Conservation (phyloP, 306 rosid genomes). For the Glycine latifolia region DNA sequence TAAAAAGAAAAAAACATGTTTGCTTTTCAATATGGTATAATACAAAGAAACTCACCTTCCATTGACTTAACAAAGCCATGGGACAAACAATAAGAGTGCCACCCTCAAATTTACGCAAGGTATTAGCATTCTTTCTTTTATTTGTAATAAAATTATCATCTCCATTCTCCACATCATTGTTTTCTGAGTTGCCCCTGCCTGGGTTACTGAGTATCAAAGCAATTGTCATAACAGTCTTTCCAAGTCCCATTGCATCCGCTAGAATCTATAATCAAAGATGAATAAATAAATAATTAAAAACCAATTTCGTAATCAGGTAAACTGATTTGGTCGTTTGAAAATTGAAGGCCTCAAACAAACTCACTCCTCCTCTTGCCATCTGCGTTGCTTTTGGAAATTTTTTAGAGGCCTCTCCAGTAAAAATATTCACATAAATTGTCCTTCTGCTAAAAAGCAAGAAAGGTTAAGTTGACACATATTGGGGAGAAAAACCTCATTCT, state of each 20-base stretch:
- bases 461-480: conserved; percentile 11
- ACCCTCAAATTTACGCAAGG: conserved; percentile 53
- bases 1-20: not conserved
- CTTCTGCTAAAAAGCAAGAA: conserved; percentile 52
- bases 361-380: conserved; percentile 95
- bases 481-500: not conserved
- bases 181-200: conserved; percentile 53
- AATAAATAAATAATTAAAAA: not conserved
- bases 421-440: conserved; percentile 73
- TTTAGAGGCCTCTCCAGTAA: conserved; percentile 80
- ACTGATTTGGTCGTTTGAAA: not conserved
- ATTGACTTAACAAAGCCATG: conserved; percentile 86
- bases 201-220: conserved; percentile 72
- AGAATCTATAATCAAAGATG: conserved; percentile 55
- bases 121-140: conserved; percentile 38
- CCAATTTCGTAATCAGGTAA: not conserved
- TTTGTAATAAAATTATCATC: not conserved
- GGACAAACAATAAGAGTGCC: conserved; percentile 95
- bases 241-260: conserved; percentile 98
- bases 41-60: conserved; percentile 67
- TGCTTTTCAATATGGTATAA: not conserved
- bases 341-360: conserved; percentile 41
- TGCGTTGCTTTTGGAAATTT: conserved; percentile 72
- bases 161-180: not conserved
- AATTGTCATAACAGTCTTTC: conserved; percentile 95